Base-by-base conservation (phyloP, 2,329 filamentous ascomycete species). In the Pyrenochaeta sp. region DNA sequence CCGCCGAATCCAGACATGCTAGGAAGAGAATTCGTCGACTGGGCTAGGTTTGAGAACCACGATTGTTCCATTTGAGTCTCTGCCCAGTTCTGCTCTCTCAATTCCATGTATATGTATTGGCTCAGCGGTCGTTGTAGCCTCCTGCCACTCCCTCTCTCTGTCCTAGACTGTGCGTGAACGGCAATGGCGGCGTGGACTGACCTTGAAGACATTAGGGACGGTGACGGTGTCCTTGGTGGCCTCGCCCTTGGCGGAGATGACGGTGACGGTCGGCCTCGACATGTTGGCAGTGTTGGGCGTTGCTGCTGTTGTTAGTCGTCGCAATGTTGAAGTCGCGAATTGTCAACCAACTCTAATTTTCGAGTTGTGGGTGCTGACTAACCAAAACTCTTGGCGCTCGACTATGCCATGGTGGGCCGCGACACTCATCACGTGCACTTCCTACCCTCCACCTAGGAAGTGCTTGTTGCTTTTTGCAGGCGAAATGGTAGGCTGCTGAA, bases 181-280 rank as follows among this genome's bases (percentile, higher is more conserved):
- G 53, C 56, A 56, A 51, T 46, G 51, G 51, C 45, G 54, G 45
- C 48, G 46, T 36, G 32, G 45, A 72, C 71, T 72, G 47, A 69
- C 73, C 82, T 87, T 88, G 90, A 99, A 99, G 85, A 99, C 94
- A 83, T 92, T 88, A 78, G 96, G 95, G 75, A 98, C 89, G 80
- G 95, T 87, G 82, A 93, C 88, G 78, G 93, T 94, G 81, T 90
- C 87, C 80, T 90, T 90, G 82, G 88, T 90, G 83, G 92, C 85
- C 85, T 90, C 86, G 85, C 95, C 95, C 89, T 97, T 93, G 83
- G 92, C 92, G 83, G 90, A 89, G 85, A 96, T 88, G 85, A 99
- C 93, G 80, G 92, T 91, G 82, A 99, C 95, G 79, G 93, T 97
- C 82, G 95, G 95, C 85, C 95, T 88, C 81, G 90, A 93, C 85